Conservation (phyloP, 2,329 filamentous ascomycete species). For the Macrophomina pseudophaseolina region DNA sequence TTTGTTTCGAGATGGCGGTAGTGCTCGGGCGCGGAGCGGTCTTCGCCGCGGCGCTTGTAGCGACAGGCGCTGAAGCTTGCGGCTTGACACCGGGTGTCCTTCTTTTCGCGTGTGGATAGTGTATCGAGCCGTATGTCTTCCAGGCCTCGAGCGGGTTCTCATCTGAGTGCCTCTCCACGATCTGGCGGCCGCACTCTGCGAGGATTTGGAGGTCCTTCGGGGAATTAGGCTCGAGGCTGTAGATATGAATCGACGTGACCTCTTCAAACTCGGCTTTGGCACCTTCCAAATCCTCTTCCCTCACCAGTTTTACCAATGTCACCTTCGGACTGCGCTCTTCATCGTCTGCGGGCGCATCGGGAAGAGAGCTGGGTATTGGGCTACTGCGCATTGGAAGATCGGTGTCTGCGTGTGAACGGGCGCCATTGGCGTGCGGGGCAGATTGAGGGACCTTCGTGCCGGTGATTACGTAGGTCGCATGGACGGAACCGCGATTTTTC, state of each 20-base stretch:
- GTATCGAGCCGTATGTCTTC: slow-evolving; percentile 73
- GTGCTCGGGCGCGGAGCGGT: slow-evolving; percentile 33
- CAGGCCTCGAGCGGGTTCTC: slow-evolving; percentile 66
- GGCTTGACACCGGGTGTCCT: slow-evolving; percentile 43
- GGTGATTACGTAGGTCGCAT: slow-evolving; percentile 89
- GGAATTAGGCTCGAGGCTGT: slow-evolving; percentile 76
- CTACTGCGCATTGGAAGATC: slow-evolving; percentile 71
- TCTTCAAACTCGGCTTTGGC: slow-evolving; percentile 70
- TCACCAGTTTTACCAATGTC: slow-evolving; percentile 68
- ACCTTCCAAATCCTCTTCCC: slow-evolving; percentile 74
- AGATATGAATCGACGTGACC: slow-evolving; percentile 83
- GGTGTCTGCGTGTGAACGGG: slow-evolving; percentile 63
- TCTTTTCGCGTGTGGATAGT: slow-evolving; percentile 71
- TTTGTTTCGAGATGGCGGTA: slow-evolving; percentile 28
- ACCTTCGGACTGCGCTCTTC: slow-evolving; percentile 55
- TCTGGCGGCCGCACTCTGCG: slow-evolving; percentile 69
- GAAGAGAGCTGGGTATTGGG: slow-evolving; percentile 67
- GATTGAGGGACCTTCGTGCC: slow-evolving; percentile 63
- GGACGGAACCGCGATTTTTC: slow-evolving; percentile 74
- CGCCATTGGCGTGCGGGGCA: slow-evolving; percentile 3
- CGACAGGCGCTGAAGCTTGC: slow-evolving; percentile 33
- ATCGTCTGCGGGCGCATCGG: slow-evolving; percentile 47
- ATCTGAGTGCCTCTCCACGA: slow-evolving; percentile 59
- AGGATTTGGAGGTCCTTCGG: slow-evolving; percentile 68
- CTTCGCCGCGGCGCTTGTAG: slow-evolving; percentile 32